Evolutionary conservation across 2,329 filamentous ascomycete genomes (phyloP).

Genomic region (Diplodia seriata): DNA sequence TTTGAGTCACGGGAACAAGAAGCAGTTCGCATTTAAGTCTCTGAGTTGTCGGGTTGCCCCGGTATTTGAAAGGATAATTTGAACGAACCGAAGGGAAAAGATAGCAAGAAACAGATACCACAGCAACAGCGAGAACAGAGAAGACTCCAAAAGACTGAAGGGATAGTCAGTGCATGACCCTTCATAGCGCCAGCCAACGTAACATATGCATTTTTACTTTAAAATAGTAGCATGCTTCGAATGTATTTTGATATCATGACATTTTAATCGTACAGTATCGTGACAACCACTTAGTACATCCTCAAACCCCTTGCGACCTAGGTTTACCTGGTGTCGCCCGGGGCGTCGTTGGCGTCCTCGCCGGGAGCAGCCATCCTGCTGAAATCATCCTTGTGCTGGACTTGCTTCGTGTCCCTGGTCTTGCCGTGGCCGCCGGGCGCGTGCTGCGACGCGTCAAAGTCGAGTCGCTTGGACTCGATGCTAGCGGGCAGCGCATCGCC

Average conservation of each 20-base stretch:
- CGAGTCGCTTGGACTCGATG: slow-evolving; percentile 43
- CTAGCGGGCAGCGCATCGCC: slow-evolving; percentile 43
- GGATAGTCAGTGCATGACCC: too few species aligned
- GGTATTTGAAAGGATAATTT: too few species aligned
- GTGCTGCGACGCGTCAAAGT: not conserved
- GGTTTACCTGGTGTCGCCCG: not conserved
- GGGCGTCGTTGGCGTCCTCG: not conserved
- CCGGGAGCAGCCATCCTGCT: not conserved
- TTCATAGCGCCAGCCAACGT: not conserved
- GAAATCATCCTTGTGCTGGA: slow-evolving; percentile 34
- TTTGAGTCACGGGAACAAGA: too few species aligned
- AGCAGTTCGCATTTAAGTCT: too few species aligned
- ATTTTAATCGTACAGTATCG: not conserved
- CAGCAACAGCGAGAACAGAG: too few species aligned
- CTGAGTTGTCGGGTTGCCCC: too few species aligned
- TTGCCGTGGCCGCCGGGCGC: slow-evolving; percentile 38
- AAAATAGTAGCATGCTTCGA: not conserved
- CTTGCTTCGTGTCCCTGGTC: slow-evolving; percentile 39
- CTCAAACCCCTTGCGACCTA: not conserved
- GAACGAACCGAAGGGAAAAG: too few species aligned
- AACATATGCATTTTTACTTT: not conserved
- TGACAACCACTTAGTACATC: not conserved
- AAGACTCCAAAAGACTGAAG: not conserved
- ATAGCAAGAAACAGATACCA: too few species aligned
- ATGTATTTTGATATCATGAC: not conserved